Evolutionary conservation across 331 rosid genomes (phyloP).

Genomic region (Rosa hybrid): DNA sequence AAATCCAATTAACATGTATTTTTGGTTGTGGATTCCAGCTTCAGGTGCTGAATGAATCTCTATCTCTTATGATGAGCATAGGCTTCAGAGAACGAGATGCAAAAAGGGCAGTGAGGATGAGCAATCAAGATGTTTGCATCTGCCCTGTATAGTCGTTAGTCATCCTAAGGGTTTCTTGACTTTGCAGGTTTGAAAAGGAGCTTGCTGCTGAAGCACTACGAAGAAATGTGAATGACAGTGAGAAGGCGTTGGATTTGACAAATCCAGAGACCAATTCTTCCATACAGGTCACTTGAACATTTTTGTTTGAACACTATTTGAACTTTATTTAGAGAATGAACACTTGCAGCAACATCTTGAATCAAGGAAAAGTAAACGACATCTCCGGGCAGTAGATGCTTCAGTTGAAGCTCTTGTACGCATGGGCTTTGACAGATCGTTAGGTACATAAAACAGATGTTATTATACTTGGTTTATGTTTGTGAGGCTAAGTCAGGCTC

Average conservation of each 20-base stretch:
- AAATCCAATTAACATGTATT: neutral
- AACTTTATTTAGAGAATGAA: too few relatives aligned
- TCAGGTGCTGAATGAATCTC: slow-evolving; percentile 82
- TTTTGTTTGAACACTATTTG: neutral
- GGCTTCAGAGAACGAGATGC: slow-evolving; percentile 70
- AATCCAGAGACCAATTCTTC: slow-evolving; percentile 73
- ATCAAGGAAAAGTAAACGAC: slow-evolving; percentile 69
- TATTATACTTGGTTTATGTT: neutral
- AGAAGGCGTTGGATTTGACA: slow-evolving; percentile 80
- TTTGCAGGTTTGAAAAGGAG: slow-evolving; percentile 68
- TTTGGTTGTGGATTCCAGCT: slow-evolving; percentile 51
- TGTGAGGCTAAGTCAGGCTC: neutral
- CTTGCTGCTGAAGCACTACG: slow-evolving; percentile 93
- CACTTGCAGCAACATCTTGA: too few relatives aligned
- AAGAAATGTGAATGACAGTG: slow-evolving; percentile 76
- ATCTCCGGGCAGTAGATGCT: slow-evolving; percentile 40
- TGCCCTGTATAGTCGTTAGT: neutral
- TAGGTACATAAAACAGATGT: slow-evolving; percentile 47
- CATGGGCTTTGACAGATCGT: slow-evolving; percentile 82
- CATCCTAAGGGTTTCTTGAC: slow-evolving; percentile 22
- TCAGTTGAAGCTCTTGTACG: slow-evolving; percentile 50
- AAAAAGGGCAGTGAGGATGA: slow-evolving; percentile 81
- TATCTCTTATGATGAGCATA: slow-evolving; percentile 84
- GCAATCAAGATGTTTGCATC: slow-evolving; percentile 73
- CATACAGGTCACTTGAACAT: slow-evolving; percentile 53